A percentile compares a stretch with the other conserved stretches of the same genome.
Conservation (phyloP, 2,329 filamentous ascomycete genomes). For the Nemania abortiva region DNA sequence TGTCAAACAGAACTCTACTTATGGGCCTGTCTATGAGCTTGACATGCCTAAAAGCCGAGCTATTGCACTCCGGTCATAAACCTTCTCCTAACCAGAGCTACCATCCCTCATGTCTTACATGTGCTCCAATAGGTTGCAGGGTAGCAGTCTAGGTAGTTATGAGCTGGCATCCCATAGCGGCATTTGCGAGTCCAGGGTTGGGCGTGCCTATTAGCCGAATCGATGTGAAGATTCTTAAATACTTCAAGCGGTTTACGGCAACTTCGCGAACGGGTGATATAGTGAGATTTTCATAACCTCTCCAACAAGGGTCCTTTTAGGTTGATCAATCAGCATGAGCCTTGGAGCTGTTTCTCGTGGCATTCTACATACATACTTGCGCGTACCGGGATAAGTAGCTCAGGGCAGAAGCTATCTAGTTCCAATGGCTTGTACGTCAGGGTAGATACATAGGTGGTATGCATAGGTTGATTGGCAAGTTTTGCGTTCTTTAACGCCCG, state of each 20-base stretch:
- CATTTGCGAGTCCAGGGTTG: conserved; percentile 11
- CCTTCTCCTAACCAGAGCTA: conserved; percentile 14
- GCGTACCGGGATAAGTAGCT: conserved; percentile 7
- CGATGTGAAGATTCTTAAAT: conserved; percentile 21
- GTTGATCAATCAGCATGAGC: conserved; percentile 3
- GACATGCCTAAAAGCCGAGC: conserved; percentile 16
- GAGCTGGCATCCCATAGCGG: conserved; percentile 30
- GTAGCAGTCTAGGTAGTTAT: conserved; percentile 19
- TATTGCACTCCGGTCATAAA: conserved; percentile 2
- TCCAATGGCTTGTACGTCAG: conserved; percentile 23
- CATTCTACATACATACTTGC: not conserved
- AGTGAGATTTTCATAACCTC: conserved; percentile 3
- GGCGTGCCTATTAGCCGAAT: conserved; percentile 26
- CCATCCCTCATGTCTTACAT: conserved; percentile 27
- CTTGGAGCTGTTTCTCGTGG: conserved; percentile 6
- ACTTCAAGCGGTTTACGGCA: not conserved
- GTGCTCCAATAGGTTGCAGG: conserved; percentile 20
- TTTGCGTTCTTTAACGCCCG: conserved; percentile 12
- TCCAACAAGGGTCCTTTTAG: not conserved
- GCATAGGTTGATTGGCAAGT: conserved; percentile 16
- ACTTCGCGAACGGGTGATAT: conserved; percentile 8
- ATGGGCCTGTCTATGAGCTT: not conserved
- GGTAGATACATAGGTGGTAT: not conserved
- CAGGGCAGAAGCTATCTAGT: not conserved
- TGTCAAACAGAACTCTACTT: conserved; percentile 19